These are phyloP conservation scores for Didymella pomorum DNA, from an alignment of 2,329 filamentous ascomycete species.

Conservation along the genomic window DNA sequence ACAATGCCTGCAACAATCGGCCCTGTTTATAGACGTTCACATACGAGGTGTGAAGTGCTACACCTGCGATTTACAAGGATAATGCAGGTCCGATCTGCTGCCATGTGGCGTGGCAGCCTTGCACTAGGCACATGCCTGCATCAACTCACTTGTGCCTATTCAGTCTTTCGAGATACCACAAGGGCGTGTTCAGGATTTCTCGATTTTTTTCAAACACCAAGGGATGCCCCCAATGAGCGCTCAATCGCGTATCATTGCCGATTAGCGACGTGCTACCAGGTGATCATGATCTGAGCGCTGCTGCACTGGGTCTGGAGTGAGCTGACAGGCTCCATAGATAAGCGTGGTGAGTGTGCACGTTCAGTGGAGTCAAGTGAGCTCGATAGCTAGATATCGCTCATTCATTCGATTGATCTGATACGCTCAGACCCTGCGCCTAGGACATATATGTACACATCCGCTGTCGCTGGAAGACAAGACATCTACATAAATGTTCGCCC, in stretches of 20 bases:
- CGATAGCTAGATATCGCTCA: background rate
- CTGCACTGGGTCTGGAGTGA: slow-evolving; percentile 1
- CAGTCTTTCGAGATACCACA: background rate
- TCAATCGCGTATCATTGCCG: background rate
- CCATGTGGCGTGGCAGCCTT: background rate
- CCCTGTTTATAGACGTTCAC: background rate
- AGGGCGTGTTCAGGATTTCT: background rate
- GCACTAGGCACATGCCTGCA: slow-evolving; percentile 6
- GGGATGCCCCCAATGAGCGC: background rate
- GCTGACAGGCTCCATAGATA: background rate
- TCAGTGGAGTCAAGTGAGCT: slow-evolving; percentile 2
- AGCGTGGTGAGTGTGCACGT: background rate
- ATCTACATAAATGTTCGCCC: slow-evolving; percentile 9
- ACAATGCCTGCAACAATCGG: background rate
- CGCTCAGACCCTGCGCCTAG: slow-evolving; percentile 6
- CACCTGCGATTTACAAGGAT: background rate
- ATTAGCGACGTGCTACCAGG: background rate
- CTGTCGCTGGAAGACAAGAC: slow-evolving; percentile 4
- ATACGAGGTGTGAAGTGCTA: background rate
- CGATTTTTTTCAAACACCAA: background rate
- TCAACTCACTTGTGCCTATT: background rate
- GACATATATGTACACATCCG: slow-evolving; percentile 8
- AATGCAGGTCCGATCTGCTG: background rate
- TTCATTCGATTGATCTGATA: slow-evolving; percentile 3
- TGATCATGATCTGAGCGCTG: slow-evolving; percentile 5